A percentile compares a stretch with the other conserved stretches of the same genome.
phyloP scores from a whole-genome alignment of 2,329 filamentous ascomycete species.

The Aspergillus transmontanensis region DNA sequence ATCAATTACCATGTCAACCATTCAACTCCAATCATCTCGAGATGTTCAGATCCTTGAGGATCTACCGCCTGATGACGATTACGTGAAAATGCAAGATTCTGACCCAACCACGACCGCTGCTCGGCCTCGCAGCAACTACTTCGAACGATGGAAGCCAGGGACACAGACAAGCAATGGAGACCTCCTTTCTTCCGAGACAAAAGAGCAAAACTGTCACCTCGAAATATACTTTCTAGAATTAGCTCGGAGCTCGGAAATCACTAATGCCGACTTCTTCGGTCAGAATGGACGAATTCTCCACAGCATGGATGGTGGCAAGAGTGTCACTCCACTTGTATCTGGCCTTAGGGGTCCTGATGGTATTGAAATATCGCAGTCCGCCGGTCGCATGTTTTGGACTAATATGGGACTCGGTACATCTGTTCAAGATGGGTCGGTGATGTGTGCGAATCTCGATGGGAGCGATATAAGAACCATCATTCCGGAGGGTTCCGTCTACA shows the following conservation, averaged over 20 bases:
- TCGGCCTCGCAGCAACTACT: slow-evolving; percentile 49
- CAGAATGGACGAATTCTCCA: too few species aligned
- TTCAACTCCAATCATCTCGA: too few species aligned
- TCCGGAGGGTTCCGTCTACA: slow-evolving; percentile 49
- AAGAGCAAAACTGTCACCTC: slow-evolving; percentile 4
- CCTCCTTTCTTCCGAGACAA: slow-evolving; percentile 27
- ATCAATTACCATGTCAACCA: too few species aligned
- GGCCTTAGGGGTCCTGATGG: slow-evolving; percentile 47
- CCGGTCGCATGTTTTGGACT: slow-evolving; percentile 52
- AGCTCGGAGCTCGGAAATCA: slow-evolving; percentile 22
- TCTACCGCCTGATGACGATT: slow-evolving; percentile 47
- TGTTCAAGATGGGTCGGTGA: slow-evolving; percentile 46
- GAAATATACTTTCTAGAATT: slow-evolving; percentile 25
- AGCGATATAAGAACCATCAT: slow-evolving; percentile 48
- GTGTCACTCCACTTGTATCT: not conserved
- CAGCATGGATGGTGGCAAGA: too few species aligned
- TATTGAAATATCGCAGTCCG: slow-evolving; percentile 40
- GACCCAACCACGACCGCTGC: slow-evolving; percentile 41
- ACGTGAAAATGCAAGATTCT: slow-evolving; percentile 52
- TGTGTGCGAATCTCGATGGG: slow-evolving; percentile 53
- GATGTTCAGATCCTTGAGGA: too few species aligned
- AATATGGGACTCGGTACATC: slow-evolving; percentile 48
- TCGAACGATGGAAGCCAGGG: slow-evolving; percentile 52
- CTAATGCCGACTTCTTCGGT: too few species aligned
- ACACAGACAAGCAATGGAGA: slow-evolving; percentile 39